A percentile compares a stretch with the other conserved stretches of the same genome.
These are phyloP conservation scores for Fusarium longipes DNA, from an alignment of 2,329 filamentous ascomycete genomes.

Conservation along the genomic window DNA sequence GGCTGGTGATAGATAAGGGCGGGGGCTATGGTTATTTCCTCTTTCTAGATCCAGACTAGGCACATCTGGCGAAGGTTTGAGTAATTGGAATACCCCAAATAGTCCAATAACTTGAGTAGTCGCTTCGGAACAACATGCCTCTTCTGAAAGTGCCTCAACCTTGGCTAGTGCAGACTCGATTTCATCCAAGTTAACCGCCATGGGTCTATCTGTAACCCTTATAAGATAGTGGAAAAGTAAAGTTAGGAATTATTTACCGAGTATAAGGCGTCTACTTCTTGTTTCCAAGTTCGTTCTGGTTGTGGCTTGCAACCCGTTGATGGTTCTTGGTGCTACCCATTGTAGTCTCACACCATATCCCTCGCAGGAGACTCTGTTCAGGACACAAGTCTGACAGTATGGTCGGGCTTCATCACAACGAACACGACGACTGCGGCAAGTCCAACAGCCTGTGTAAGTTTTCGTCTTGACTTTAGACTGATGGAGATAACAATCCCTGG, in stretches of 20 bases:
- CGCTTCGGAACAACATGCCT: background rate
- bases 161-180: background rate
- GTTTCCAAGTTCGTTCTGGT: background rate
- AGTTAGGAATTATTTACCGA: background rate
- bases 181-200: background rate
- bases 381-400: background rate
- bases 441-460: background rate
- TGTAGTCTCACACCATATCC: background rate
- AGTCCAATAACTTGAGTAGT: background rate
- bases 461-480: background rate
- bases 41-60: background rate
- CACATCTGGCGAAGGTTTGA: background rate
- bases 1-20: background rate
- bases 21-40: background rate
- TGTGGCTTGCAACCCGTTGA: too few relatives aligned
- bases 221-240: background rate
- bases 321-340: background rate
- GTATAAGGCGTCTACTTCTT: background rate
- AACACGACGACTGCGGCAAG: background rate
- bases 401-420: background rate
- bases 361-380: background rate
- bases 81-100: background rate
- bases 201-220: background rate
- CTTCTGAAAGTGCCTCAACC: background rate
- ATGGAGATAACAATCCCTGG: background rate